phyloP scores from a whole-genome alignment of 2,329 filamentous ascomycete genomes.

The Claviceps digitariae region DNA sequence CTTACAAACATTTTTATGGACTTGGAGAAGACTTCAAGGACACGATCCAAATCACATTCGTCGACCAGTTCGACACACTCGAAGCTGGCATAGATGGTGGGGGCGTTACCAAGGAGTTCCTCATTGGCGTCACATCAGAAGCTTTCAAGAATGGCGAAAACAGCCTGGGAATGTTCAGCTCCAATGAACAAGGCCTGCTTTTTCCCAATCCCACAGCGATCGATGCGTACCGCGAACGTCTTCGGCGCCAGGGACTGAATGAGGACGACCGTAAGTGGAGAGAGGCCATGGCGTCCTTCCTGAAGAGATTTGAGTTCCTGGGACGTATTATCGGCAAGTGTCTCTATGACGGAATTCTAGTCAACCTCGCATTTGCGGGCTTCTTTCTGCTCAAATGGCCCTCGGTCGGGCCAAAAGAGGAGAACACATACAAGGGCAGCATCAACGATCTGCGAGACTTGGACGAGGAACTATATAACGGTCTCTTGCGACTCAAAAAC shows the following conservation, averaged over 20 bases:
- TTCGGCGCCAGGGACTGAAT: conserved; percentile 36
- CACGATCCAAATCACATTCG: conserved; percentile 90
- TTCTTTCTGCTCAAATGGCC: conserved; percentile 98
- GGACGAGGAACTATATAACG: conserved; percentile 81
- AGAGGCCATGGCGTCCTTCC: conserved; percentile 42
- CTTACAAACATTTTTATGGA: conserved; percentile 67
- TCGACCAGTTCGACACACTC: conserved; percentile 72
- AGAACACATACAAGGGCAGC: conserved; percentile 73
- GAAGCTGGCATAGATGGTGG: conserved; percentile 96
- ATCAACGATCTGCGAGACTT: conserved; percentile 89
- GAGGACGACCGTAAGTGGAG: conserved; percentile 45
- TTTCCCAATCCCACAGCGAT: conserved; percentile 76
- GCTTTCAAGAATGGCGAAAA: conserved; percentile 51
- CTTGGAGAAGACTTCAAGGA: conserved; percentile 80
- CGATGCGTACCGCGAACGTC: conserved; percentile 50
- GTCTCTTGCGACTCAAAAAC: conserved; percentile 71
- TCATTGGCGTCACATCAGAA: conserved; percentile 76
- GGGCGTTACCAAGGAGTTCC: conserved; percentile 93
- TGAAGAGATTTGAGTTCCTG: conserved; percentile 76
- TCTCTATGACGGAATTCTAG: conserved; percentile 89
- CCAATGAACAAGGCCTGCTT: conserved; percentile 74
- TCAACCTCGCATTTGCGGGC: conserved; percentile 83
- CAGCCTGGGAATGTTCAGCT: conserved; percentile 51
- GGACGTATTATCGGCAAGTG: conserved; percentile 92
- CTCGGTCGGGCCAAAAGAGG: conserved; percentile 48